A percentile compares a stretch with the other conserved stretches of the same genome.
Evolutionary conservation across 805 yeast genomes (phyloP).

Genomic region (Ogataea nonfermentans): DNA sequence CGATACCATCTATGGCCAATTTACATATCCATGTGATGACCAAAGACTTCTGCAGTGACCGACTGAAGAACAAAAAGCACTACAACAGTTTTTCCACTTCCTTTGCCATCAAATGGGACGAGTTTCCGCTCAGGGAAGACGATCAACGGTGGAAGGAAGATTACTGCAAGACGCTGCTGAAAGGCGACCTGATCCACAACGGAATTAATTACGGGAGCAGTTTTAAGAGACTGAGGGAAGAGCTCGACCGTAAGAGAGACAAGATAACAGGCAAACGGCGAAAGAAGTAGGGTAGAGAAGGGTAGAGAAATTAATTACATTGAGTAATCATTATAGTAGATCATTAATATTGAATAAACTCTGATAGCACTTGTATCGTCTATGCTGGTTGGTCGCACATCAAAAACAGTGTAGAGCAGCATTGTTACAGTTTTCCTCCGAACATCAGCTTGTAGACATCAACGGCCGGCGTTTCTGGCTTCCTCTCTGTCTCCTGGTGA

Average conservation of each 20-base stretch:
- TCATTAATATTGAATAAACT: too few species aligned
- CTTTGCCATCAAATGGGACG: conserved; percentile 59
- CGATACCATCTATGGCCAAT: conserved; percentile 67
- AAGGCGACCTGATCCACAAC: conserved; percentile 40
- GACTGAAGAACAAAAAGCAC: conserved; percentile 61
- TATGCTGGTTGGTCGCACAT: too few species aligned
- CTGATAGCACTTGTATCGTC: too few species aligned
- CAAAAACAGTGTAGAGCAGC: too few species aligned
- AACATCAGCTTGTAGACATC: conserved; percentile 44
- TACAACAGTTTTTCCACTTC: conserved; percentile 67
- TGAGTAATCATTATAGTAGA: too few species aligned
- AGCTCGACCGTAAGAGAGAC: conserved; percentile 7
- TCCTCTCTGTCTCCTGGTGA: conserved; percentile 39
- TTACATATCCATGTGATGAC: conserved; percentile 74
- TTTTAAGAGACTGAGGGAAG: conserved; percentile 40
- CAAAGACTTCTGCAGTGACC: conserved; percentile 53
- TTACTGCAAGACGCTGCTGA: conserved; percentile 23
- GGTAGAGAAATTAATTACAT: too few species aligned
- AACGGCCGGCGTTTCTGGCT: conserved; percentile 30
- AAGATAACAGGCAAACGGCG: background rate
- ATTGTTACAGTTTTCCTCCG: conserved; percentile 36
- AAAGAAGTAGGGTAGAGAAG: background rate
- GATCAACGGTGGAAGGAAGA: conserved; percentile 43
- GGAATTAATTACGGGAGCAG: conserved; percentile 39
- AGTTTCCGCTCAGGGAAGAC: conserved; percentile 42